Conservation (phyloP, 1,139 yeast species). For the Yamadazyma pseudoaaseri region DNA sequence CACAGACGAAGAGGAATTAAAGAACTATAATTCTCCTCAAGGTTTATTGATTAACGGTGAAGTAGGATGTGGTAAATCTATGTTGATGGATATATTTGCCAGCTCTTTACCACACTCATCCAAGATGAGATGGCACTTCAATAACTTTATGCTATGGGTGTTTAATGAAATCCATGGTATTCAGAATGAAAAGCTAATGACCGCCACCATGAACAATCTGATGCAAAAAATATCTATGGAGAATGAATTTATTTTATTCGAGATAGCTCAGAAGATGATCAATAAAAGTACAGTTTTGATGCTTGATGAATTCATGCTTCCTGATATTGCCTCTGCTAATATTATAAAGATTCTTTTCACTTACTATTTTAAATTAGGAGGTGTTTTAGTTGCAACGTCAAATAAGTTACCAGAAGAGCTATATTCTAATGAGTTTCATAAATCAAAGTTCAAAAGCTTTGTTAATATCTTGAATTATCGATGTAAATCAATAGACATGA, state of each 20-base stretch:
- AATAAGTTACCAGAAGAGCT: conserved; percentile 70
- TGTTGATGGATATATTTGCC: conserved; percentile 74
- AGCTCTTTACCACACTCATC: conserved; percentile 59
- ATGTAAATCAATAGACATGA: conserved; percentile 65
- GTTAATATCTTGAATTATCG: conserved; percentile 57
- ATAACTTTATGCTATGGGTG: conserved; percentile 68
- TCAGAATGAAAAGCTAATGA: conserved; percentile 40
- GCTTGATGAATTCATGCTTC: conserved; percentile 73
- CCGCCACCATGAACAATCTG: conserved; percentile 28
- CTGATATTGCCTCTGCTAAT: conserved; percentile 71
- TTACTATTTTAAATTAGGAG: conserved; percentile 69
- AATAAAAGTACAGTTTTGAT: conserved; percentile 56
- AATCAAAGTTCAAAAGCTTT: conserved; percentile 55
- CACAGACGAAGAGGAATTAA: conserved; percentile 63
- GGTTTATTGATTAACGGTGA: conserved; percentile 70
- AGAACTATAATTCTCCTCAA: conserved; percentile 57
- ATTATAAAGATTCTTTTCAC: conserved; percentile 64
- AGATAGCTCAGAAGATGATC: conserved; percentile 67
- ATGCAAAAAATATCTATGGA: conserved; percentile 44
- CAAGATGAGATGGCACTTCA: conserved; percentile 71
- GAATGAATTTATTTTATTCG: conserved; percentile 64
- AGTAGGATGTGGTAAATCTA: conserved; percentile 75
- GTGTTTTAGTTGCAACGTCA: conserved; percentile 71
- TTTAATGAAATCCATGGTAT: conserved; percentile 60
- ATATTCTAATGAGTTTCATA: conserved; percentile 63